Evolutionary conservation across 768 basidiomycete genomes (phyloP).

Genomic region (Rhodotorula graminis): DNA sequence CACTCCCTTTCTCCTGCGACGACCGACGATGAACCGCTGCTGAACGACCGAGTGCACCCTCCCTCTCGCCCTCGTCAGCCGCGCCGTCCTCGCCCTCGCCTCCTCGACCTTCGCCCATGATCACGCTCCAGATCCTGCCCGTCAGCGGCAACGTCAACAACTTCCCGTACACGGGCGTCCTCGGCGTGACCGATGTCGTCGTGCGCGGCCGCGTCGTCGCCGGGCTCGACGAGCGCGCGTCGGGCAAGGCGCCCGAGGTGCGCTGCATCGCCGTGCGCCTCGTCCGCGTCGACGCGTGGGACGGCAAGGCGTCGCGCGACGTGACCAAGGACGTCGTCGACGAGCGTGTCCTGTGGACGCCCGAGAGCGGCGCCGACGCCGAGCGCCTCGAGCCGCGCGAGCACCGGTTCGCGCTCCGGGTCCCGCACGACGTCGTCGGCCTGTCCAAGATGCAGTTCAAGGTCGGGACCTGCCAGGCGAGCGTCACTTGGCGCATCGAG

Average conservation of each 20-base stretch:
- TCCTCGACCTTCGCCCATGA: neutral
- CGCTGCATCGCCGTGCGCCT: constrained; percentile 4
- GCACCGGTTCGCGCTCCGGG: neutral
- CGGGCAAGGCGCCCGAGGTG: constrained; percentile 3
- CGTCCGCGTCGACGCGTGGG: constrained; percentile 8
- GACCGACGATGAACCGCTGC: too few species aligned
- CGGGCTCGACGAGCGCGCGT: constrained; percentile 16
- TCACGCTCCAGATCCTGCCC: constrained; percentile 12
- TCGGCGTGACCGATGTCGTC: constrained; percentile 8
- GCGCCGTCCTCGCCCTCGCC: neutral
- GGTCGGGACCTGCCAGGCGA: neutral
- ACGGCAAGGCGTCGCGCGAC: neutral
- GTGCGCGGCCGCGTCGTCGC: constrained; percentile 5
- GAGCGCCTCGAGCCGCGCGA: neutral
- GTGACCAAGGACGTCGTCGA: neutral
- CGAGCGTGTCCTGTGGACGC: constrained; percentile 6
- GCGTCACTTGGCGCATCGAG: neutral
- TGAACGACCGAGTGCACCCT: too few species aligned
- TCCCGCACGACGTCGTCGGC: neutral
- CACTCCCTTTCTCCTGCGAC: too few species aligned
- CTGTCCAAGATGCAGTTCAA: constrained; percentile 5
- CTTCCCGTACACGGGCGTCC: constrained; percentile 17
- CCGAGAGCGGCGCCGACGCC: neutral
- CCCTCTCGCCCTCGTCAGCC: too few species aligned
- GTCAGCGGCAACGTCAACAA: constrained; percentile 6